Conservation (phyloP, 1,284 basidiomycete species). For the Thelephora terrestris region DNA sequence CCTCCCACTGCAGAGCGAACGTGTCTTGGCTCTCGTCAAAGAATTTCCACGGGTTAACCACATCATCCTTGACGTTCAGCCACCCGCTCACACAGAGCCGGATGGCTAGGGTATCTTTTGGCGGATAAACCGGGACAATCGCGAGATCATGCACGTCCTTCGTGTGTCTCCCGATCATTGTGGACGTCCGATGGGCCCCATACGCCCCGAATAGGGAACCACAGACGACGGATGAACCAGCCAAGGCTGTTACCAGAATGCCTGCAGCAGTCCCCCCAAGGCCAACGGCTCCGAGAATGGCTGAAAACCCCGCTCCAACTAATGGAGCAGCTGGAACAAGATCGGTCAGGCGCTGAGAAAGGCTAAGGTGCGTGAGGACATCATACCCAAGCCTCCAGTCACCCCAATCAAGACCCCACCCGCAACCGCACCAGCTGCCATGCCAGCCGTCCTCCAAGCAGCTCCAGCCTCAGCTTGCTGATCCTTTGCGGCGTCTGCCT, state of each 20-base stretch:
- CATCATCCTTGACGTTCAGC: slow-evolving; percentile 34
- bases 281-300: slow-evolving; percentile 40
- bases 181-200: slow-evolving; percentile 38
- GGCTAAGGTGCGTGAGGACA: neutral
- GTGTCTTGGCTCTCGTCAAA: slow-evolving; percentile 40
- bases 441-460: slow-evolving; percentile 34
- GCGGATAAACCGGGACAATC: slow-evolving; percentile 33
- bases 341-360: neutral
- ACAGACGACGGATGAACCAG: slow-evolving; percentile 45
- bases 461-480: slow-evolving; percentile 34
- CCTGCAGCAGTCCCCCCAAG: slow-evolving; percentile 45
- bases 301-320: slow-evolving; percentile 43
- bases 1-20: slow-evolving; percentile 52
- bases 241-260: slow-evolving; percentile 42
- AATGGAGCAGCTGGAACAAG: slow-evolving; percentile 37
- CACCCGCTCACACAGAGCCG: slow-evolving; percentile 50
- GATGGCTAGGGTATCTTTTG: slow-evolving; percentile 39
- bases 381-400: slow-evolving; percentile 33
- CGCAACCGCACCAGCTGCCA: slow-evolving; percentile 43
- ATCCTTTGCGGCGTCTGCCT: slow-evolving; percentile 29
- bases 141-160: slow-evolving; percentile 45
- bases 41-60: slow-evolving; percentile 43
- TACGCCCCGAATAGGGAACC: slow-evolving; percentile 50
- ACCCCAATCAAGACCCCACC: slow-evolving; percentile 48
- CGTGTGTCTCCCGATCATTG: slow-evolving; percentile 41